Evolutionary conservation across 257 asterid species (phyloP).

Genomic region (Ophiorrhiza pumila): DNA sequence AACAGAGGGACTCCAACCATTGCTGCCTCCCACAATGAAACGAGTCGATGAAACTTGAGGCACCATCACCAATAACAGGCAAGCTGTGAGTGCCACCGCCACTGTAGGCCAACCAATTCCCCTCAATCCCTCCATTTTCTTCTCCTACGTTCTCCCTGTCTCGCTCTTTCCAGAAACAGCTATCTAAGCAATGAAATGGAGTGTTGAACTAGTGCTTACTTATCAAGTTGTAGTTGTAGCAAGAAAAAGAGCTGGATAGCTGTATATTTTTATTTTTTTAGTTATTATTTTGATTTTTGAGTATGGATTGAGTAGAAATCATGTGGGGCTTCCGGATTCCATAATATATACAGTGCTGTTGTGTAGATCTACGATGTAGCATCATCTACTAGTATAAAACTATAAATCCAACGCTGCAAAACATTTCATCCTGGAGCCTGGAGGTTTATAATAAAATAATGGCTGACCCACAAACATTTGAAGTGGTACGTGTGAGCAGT

Average conservation of each 20-base stretch:
- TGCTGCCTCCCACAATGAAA: constrained; percentile 14
- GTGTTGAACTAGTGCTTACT: too few species aligned
- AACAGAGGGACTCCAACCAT: constrained; percentile 42
- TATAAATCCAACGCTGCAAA: constrained; percentile 7
- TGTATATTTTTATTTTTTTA: too few species aligned
- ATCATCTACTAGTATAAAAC: too few species aligned
- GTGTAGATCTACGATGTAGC: too few species aligned
- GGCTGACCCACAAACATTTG: neutral
- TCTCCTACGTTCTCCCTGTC: neutral
- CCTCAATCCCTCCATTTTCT: constrained; percentile 2
- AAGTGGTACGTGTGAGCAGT: too few species aligned
- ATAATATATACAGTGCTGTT: too few species aligned
- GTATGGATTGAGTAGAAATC: neutral
- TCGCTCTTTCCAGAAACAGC: neutral
- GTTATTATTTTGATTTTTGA: too few species aligned
- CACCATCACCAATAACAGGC: constrained; percentile 13
- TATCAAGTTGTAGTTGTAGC: too few species aligned
- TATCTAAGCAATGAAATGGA: too few species aligned
- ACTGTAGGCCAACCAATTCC: constrained; percentile 20
- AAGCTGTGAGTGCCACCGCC: constrained; percentile 36
- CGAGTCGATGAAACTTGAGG: constrained; percentile 6
- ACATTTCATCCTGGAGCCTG: neutral
- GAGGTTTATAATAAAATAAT: neutral
- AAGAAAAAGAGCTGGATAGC: too few species aligned
- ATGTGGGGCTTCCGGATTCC: neutral